Evolutionary conservation across 352 stramenopile genomes (phyloP), one percentile per base, ranked within the genome.

Genomic region (Globisporangium middletonii): DNA sequence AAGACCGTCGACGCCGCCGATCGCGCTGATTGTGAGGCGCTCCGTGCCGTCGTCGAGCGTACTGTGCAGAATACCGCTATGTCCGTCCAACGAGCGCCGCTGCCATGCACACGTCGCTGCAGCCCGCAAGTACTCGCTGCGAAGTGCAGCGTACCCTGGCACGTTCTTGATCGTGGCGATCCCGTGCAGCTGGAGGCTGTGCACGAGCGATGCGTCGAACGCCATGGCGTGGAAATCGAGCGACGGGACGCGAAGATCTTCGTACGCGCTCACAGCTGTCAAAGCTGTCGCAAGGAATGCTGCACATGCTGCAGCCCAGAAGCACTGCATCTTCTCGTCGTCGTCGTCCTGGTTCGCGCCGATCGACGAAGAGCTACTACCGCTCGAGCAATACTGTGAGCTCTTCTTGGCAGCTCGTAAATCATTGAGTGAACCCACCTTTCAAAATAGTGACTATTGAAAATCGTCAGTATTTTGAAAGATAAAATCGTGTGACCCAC

Each of bases 31-130:
- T 15, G 62, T 68, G 30, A 60, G 55, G 7, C 62, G 62, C 57
- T 64, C 41, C 27, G 62, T 68, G 50, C 62, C 62, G 44, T 68
- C 62, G 19, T 55, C 50, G 27, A 68, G 59, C 44, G 47, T 41
- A 2, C 51, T 50, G 28, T 45, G 52, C 26, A 68, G 57, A 11
- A 64, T 35, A 19, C 56, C 62, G 28, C 26, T 33, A 0, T n/a
- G 47, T 13, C 19, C 15, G 8, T 27, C 50, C 3, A 16, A 1
- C 6, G 56, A 8, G 16, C 49, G 51, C 4, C 13, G 26, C 9
- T 53, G 43, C 45, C 41, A 54, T 28, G 43, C 56, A 46, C 56
- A 68, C 27, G 43, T 56, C 2, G 57, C 51, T 6, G 62, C 62
- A 0, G 50, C 28, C 3, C 19, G 28, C 28, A 68, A 33, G 41